phyloP scores from a whole-genome alignment of 805 yeast genomes.

The Priceomyces fermenticarens region DNA sequence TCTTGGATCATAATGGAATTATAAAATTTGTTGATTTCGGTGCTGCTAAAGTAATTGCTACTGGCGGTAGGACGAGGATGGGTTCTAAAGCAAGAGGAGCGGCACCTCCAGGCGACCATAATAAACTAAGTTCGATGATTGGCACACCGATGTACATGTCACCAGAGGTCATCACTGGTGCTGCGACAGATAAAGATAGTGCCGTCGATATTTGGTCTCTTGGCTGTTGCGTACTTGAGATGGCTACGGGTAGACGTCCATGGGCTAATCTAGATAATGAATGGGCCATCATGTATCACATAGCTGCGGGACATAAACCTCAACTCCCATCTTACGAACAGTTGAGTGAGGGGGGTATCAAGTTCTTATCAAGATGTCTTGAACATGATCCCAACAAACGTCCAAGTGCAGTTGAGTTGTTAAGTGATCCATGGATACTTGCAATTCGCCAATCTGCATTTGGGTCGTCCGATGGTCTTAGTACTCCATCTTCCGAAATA shows the following conservation, averaged over 20 bases:
- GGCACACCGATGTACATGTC: constrained; percentile 99
- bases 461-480: constrained; percentile 33
- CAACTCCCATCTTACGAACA: constrained; percentile 78
- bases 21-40: constrained; percentile 97
- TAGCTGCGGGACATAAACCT: constrained; percentile 93
- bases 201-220: constrained; percentile 91
- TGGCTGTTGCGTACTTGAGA: constrained; percentile 93
- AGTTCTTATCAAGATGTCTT: constrained; percentile 71
- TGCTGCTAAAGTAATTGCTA: constrained; percentile 87
- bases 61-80: constrained; percentile 46
- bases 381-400: constrained; percentile 80
- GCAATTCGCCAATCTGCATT: constrained; percentile 69
- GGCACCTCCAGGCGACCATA: constrained; percentile 4
- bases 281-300: constrained; percentile 98
- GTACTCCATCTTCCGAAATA: constrained; percentile 37
- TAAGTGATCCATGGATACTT: constrained; percentile 87
- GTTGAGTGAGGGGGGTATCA: constrained; percentile 67
- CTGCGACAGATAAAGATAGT: constrained; percentile 56
- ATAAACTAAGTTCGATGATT: constrained; percentile 53
- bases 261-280: constrained; percentile 97
- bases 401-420: constrained; percentile 77
- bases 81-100: constrained; percentile 10
- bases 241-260: constrained; percentile 95
- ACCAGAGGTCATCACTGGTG: constrained; percentile 91
- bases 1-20: constrained; percentile 87